Percentiles rank a stretch among this genome's conserved stretches.
Evolutionary conservation across 1,284 basidiomycete species (phyloP).

Genomic region (Moesziomyces aphidis): DNA sequence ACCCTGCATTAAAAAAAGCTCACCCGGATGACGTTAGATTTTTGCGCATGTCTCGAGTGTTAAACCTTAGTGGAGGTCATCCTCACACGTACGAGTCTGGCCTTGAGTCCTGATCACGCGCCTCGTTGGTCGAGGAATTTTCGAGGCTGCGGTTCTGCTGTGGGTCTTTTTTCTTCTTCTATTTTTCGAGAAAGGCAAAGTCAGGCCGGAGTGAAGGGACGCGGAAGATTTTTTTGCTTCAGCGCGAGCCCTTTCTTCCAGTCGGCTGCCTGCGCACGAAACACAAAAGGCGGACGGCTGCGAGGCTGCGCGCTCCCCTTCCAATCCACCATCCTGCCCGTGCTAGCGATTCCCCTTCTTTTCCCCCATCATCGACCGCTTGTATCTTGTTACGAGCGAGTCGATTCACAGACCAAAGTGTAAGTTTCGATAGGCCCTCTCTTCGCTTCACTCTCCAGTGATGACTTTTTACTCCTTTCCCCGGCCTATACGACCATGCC

Average conservation of each 20-base stretch:
- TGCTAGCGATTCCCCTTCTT: not conserved
- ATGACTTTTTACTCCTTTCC: slow-evolving; percentile 66
- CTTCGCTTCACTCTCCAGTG: slow-evolving; percentile 29
- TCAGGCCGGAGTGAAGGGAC: not conserved
- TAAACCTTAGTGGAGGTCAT: not conserved
- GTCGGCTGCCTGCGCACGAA: not conserved
- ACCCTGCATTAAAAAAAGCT: not conserved
- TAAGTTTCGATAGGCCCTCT: slow-evolving; percentile 23
- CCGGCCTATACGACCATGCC: slow-evolving; percentile 68
- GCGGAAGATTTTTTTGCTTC: slow-evolving; percentile 22
- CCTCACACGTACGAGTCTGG: slow-evolving; percentile 15
- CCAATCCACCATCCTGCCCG: not conserved
- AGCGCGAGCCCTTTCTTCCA: slow-evolving; percentile 8
- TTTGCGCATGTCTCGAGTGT: not conserved
- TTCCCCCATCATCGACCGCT: slow-evolving; percentile 33
- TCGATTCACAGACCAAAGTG: slow-evolving; percentile 31
- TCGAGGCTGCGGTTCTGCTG: slow-evolving; percentile 21
- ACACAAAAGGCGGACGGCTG: not conserved
- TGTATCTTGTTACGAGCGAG: slow-evolving; percentile 27
- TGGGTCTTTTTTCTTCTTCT: not conserved
- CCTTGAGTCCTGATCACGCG: not conserved
- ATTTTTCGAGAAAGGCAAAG: slow-evolving; percentile 9
- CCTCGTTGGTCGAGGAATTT: not conserved
- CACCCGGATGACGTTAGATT: slow-evolving; percentile 29
- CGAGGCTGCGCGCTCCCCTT: no score